Evolutionary conservation across 805 yeast genomes (phyloP).

Genomic region (Candida taoyuanica): DNA sequence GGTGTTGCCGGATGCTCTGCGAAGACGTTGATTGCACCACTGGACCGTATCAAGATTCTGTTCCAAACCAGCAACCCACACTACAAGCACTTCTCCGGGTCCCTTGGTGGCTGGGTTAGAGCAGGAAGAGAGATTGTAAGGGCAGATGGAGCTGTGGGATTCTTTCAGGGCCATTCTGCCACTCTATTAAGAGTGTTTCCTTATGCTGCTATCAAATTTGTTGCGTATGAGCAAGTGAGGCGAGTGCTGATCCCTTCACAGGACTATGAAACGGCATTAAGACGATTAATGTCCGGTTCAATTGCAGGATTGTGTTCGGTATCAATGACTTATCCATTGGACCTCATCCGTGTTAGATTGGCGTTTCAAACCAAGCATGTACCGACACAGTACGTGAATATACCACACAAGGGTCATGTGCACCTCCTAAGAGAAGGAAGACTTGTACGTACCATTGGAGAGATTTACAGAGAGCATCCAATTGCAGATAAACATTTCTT

Average conservation of each 20-base stretch:
- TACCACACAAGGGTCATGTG: slow-evolving; percentile 21
- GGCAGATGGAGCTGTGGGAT: slow-evolving; percentile 71
- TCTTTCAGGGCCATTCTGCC: slow-evolving; percentile 94
- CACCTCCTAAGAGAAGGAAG: slow-evolving; percentile 29
- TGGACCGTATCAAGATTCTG: slow-evolving; percentile 90
- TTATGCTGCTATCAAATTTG: slow-evolving; percentile 94
- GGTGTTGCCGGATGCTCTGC: slow-evolving; percentile 97
- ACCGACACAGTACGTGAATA: slow-evolving; percentile 11
- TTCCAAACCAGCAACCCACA: slow-evolving; percentile 95
- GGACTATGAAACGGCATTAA: slow-evolving; percentile 68
- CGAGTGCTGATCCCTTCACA: slow-evolving; percentile 71
- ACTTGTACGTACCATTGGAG: slow-evolving; percentile 21
- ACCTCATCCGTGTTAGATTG: slow-evolving; percentile 81
- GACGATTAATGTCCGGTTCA: slow-evolving; percentile 86
- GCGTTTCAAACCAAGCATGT: slow-evolving; percentile 71
- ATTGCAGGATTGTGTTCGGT: slow-evolving; percentile 86
- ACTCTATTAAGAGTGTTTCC: slow-evolving; percentile 90
- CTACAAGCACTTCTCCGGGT: slow-evolving; percentile 73
- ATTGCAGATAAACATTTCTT: slow-evolving; percentile 18
- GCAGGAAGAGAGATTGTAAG: slow-evolving; percentile 67
- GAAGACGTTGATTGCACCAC: slow-evolving; percentile 89
- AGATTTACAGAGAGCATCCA: slow-evolving; percentile 27
- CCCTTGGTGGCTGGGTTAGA: slow-evolving; percentile 64
- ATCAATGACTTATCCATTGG: slow-evolving; percentile 86
- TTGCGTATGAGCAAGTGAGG: slow-evolving; percentile 91